These are phyloP conservation scores for Colletotrichum agaves DNA, from an alignment of 2,329 filamentous ascomycete species.

Conservation along the genomic window DNA sequence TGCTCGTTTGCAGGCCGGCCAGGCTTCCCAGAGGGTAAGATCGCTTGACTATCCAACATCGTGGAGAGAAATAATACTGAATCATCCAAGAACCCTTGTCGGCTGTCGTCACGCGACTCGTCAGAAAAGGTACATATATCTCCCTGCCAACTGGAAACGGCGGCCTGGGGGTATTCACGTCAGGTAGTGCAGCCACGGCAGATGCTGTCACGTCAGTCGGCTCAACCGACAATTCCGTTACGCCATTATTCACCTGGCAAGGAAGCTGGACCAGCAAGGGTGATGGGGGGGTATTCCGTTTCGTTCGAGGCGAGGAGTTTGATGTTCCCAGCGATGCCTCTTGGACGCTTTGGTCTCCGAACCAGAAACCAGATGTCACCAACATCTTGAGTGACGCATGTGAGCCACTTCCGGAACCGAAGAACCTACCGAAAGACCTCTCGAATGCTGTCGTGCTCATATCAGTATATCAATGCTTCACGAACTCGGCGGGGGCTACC, in stretches of 20 bases:
- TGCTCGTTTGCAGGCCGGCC: constrained; percentile 7
- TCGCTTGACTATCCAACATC: rapidly evolving
- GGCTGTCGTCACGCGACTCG: constrained; percentile 16
- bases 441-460: not conserved
- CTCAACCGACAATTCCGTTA: constrained; percentile 27
- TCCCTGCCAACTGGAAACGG: constrained; percentile 19
- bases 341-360: constrained; percentile 18
- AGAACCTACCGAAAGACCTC: not conserved
- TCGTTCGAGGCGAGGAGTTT: constrained; percentile 11
- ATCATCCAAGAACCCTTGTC: not conserved
- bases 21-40: constrained; percentile 20
- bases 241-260: constrained; percentile 24
- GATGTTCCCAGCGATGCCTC: constrained; percentile 1
- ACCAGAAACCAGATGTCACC: not conserved
- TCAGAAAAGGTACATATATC: constrained; percentile 16
- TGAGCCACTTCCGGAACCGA: constrained; percentile 3
- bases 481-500: not conserved
- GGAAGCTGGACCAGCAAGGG: constrained; percentile 23
- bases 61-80: not conserved
- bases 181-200: constrained; percentile 10
- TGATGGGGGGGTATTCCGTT: constrained; percentile 41
- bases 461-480: constrained; percentile 10
- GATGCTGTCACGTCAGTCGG: constrained; percentile 27
- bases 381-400: too few relatives aligned
- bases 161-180: constrained; percentile 16